Percentiles rank a stretch among this genome's conserved stretches.
These are phyloP conservation scores for Colletotrichum sp. DNA, from an alignment of 2,329 filamentous ascomycete species.

Conservation along the genomic window DNA sequence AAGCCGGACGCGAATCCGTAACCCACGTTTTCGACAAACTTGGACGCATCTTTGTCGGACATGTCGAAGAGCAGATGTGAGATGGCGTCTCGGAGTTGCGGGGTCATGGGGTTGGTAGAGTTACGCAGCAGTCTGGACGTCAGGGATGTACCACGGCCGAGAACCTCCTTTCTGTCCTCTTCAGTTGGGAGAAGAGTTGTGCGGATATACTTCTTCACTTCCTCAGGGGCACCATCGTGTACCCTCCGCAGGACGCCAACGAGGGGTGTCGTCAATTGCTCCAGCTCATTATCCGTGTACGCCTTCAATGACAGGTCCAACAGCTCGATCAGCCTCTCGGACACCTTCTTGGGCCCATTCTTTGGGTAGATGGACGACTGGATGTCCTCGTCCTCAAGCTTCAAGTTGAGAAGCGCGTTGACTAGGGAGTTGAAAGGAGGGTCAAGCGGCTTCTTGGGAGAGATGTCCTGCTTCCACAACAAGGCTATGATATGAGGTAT, in stretches of 20 bases:
- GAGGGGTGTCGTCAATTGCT: conserved; percentile 73
- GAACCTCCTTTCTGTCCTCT: conserved; percentile 75
- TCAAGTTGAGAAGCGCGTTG: conserved; percentile 82
- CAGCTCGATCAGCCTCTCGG: conserved; percentile 71
- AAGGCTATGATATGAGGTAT: conserved; percentile 75
- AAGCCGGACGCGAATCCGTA: conserved; percentile 95
- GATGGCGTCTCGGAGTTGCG: conserved; percentile 75
- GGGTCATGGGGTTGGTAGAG: conserved; percentile 74
- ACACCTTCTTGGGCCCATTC: conserved; percentile 61
- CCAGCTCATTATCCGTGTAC: conserved; percentile 74
- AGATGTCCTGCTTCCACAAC: conserved; percentile 63
- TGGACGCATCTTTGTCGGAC: conserved; percentile 78
- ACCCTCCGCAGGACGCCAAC: conserved; percentile 75
- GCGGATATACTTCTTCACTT: conserved; percentile 67
- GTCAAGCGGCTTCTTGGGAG: conserved; percentile 71
- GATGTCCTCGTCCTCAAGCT: conserved; percentile 63
- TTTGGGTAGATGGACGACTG: conserved; percentile 70
- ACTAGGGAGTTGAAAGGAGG: conserved; percentile 74
- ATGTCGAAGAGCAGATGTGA: conserved; percentile 85
- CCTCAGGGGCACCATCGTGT: conserved; percentile 70
- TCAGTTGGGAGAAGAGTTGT: conserved; percentile 75
- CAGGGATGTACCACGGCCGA: conserved; percentile 77
- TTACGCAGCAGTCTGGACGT: conserved; percentile 79
- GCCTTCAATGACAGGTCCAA: conserved; percentile 68
- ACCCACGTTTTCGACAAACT: conserved; percentile 88